These are phyloP conservation scores for Candida bentonensis DNA, from an alignment of 805 yeast species.

Conservation along the genomic window DNA sequence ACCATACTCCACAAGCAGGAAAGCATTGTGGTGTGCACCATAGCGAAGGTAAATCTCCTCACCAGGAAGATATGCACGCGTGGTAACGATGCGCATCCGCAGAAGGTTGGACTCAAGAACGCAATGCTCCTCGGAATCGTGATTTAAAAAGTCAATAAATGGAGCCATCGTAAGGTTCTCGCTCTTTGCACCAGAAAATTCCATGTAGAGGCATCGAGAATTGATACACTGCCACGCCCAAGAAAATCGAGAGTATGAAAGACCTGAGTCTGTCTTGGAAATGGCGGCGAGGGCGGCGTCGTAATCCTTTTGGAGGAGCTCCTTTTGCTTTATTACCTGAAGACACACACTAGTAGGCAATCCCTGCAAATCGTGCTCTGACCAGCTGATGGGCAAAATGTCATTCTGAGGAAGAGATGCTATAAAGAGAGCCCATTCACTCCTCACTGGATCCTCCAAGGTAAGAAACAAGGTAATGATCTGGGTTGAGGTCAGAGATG, in stretches of 20 bases:
- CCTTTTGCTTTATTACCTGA: neutral
- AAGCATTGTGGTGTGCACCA: slow-evolving; percentile 82
- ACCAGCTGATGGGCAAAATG: neutral
- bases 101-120: slow-evolving; percentile 34
- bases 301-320: neutral
- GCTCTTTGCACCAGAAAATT: slow-evolving; percentile 39
- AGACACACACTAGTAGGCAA: too few species aligned
- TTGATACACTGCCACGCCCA: slow-evolving; percentile 84
- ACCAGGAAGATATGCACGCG: slow-evolving; percentile 22
- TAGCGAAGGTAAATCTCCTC: slow-evolving; percentile 64
- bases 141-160: slow-evolving; percentile 77
- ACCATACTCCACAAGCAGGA: slow-evolving; percentile 77
- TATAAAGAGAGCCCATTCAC: neutral
- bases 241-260: slow-evolving; percentile 30
- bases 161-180: slow-evolving; percentile 89
- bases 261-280: slow-evolving; percentile 12
- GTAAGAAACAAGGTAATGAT: neutral
- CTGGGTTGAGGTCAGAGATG: neutral
- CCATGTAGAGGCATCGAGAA: slow-evolving; percentile 79
- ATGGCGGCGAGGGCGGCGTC: neutral
- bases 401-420: neutral
- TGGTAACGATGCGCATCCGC: slow-evolving; percentile 41
- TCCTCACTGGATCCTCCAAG: neutral
- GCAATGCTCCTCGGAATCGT: slow-evolving; percentile 27
- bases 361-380: neutral